A percentile compares a stretch with the other conserved stretches of the same genome.
Conservation (phyloP, 2,329 filamentous ascomycete species). For the Magnaporthiopsis incrustans region DNA sequence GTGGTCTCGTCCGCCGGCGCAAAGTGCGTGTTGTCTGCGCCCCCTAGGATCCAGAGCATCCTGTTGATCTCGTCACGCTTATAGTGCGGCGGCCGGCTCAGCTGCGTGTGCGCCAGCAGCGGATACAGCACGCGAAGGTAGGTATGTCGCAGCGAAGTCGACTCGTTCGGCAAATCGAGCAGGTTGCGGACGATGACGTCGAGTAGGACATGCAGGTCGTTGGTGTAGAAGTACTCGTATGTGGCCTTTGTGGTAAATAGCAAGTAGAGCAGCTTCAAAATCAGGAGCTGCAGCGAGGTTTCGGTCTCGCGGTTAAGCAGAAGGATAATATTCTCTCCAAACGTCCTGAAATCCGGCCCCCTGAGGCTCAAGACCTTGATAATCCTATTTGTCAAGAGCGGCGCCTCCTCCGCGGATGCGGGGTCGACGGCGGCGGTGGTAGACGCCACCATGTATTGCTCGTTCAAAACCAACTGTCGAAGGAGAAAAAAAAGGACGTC, state of each 20-base stretch:
- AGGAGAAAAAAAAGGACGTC: slow-evolving; percentile 4
- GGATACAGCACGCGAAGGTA: slow-evolving; percentile 91
- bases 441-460: slow-evolving; percentile 88
- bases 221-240: slow-evolving; percentile 98
- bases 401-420: slow-evolving; percentile 29
- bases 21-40: slow-evolving; percentile 63
- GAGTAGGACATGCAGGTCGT: slow-evolving; percentile 86
- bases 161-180: slow-evolving; percentile 87
- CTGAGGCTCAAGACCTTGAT: slow-evolving; percentile 82
- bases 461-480: slow-evolving; percentile 79
- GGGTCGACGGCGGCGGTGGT: slow-evolving; percentile 41
- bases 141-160: slow-evolving; percentile 71
- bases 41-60: slow-evolving; percentile 64
- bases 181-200: slow-evolving; percentile 96
- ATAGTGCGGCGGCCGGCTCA: slow-evolving; percentile 80
- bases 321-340: slow-evolving; percentile 95
- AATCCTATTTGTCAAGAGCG: slow-evolving; percentile 75
- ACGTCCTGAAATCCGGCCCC: slow-evolving; percentile 79
- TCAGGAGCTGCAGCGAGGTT: slow-evolving; percentile 89
- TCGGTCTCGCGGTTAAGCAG: slow-evolving; percentile 92
- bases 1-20: slow-evolving; percentile 76
- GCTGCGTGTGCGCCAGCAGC: slow-evolving; percentile 82
- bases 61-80: slow-evolving; percentile 78
- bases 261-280: slow-evolving; percentile 89
- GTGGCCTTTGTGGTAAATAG: slow-evolving; percentile 88